Conservation (phyloP, 2,329 filamentous ascomycete species). For the Talaromyces verruculosus region DNA sequence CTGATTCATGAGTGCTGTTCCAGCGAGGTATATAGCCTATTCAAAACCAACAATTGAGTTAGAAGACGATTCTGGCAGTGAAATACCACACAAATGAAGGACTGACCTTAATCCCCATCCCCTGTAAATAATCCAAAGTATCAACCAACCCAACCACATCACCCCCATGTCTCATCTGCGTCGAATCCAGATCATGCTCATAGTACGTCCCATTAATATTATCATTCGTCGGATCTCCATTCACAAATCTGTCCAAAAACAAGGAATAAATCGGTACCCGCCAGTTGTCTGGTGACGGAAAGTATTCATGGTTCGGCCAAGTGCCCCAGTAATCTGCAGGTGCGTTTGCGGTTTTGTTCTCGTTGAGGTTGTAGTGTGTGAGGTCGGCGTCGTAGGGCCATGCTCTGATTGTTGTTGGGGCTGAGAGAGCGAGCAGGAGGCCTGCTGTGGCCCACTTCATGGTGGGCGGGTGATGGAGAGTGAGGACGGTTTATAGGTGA, state of each 20-base stretch:
- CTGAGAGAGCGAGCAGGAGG: constrained; percentile 33
- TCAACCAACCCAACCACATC: constrained; percentile 60
- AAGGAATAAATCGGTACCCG: constrained; percentile 66
- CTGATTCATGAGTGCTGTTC: constrained; percentile 63
- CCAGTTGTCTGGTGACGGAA: constrained; percentile 61
- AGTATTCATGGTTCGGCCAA: constrained; percentile 56
- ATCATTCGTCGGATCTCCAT: constrained; percentile 65
- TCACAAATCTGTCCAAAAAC: constrained; percentile 64
- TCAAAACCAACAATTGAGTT: not conserved
- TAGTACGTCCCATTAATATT: constrained; percentile 61
- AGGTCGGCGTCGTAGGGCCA: constrained; percentile 53
- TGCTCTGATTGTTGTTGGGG: constrained; percentile 24
- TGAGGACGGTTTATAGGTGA: constrained; percentile 6
- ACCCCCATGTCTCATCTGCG: constrained; percentile 64
- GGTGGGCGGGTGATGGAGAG: constrained; percentile 3
- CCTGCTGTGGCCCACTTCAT: constrained; percentile 21
- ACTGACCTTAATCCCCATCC: constrained; percentile 61
- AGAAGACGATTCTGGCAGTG: not conserved
- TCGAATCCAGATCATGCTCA: constrained; percentile 61
- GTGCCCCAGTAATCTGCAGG: constrained; percentile 60
- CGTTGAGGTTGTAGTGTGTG: constrained; percentile 61
- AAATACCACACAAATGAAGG: not conserved
- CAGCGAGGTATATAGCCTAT: constrained; percentile 62
- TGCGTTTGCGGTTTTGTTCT: constrained; percentile 55
- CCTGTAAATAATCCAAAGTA: constrained; percentile 63